Evolutionary conservation across 2,329 filamentous ascomycete species (phyloP).

Genomic region (Triangularia setosa): DNA sequence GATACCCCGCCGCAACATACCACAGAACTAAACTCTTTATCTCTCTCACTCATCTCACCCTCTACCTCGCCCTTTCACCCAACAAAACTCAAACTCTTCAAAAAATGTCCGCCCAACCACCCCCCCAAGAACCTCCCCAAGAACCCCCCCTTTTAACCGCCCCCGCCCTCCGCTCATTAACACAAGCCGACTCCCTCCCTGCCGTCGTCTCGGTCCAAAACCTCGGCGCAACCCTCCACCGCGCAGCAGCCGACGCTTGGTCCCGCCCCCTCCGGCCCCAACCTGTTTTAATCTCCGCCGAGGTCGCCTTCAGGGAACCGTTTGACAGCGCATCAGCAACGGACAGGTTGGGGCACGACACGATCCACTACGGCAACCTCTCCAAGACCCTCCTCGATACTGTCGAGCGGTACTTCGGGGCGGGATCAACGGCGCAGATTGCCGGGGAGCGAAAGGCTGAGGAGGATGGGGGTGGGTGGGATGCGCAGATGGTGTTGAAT

Average conservation of each 20-base stretch:
- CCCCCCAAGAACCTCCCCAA: too few species aligned
- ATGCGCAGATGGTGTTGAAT: slow-evolving; percentile 32
- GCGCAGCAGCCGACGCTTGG: slow-evolving; percentile 64
- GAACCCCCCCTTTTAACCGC: slow-evolving; percentile 33
- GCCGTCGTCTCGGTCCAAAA: slow-evolving; percentile 59
- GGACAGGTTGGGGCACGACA: slow-evolving; percentile 64
- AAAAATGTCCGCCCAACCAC: neutral
- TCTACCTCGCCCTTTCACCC: neutral
- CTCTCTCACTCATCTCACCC: neutral
- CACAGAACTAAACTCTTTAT: too few species aligned
- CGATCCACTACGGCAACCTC: slow-evolving; percentile 70
- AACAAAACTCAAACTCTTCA: neutral
- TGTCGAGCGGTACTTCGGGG: slow-evolving; percentile 4
- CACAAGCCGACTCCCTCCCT: slow-evolving; percentile 40
- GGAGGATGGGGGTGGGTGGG: slow-evolving; percentile 16
- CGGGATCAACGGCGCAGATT: slow-evolving; percentile 18
- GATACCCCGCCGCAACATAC: too few species aligned
- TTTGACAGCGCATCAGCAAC: slow-evolving; percentile 56
- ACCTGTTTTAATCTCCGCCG: slow-evolving; percentile 58
- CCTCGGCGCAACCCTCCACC: slow-evolving; percentile 51
- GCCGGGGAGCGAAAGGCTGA: too few species aligned
- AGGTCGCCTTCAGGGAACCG: slow-evolving; percentile 50
- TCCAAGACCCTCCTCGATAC: slow-evolving; percentile 59
- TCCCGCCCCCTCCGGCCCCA: slow-evolving; percentile 56
- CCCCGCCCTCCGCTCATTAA: slow-evolving; percentile 35